A percentile compares a stretch with the other conserved stretches of the same genome.
phyloP scores from a whole-genome alignment of 2,329 filamentous ascomycete genomes.

The Colletotrichum scovillei region DNA sequence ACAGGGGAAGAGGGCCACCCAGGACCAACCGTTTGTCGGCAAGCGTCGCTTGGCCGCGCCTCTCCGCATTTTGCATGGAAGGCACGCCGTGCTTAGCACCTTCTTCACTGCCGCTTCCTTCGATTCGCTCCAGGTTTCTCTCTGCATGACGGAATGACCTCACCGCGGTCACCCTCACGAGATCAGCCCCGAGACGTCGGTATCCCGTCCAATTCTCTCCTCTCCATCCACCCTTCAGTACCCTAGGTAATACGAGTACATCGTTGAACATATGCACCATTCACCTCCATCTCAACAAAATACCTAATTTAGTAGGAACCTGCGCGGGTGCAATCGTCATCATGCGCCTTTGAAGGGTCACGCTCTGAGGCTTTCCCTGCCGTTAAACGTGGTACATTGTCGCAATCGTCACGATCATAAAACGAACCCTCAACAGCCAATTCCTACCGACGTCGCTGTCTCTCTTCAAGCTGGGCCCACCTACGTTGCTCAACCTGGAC shows the following conservation, averaged over 20 bases:
- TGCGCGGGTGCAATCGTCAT: constrained; percentile 21
- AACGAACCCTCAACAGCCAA: neutral
- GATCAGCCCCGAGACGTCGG: constrained; percentile 34
- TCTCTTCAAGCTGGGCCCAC: neutral
- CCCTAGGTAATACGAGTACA: neutral
- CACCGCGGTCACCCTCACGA: constrained; percentile 34
- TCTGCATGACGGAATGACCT: constrained; percentile 32
- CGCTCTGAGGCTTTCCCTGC: constrained; percentile 6
- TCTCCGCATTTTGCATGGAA: constrained; percentile 28
- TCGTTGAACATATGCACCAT: neutral
- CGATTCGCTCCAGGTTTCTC: neutral
- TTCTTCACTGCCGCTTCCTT: neutral
- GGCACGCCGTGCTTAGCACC: neutral
- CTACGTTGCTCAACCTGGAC: neutral
- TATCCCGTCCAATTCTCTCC: constrained; percentile 18
- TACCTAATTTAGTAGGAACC: neutral
- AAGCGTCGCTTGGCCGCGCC: constrained; percentile 32
- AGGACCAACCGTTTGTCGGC: constrained; percentile 31
- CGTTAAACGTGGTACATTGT: constrained; percentile 15
- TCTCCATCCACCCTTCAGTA: neutral
- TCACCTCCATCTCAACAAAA: neutral
- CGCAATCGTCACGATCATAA: constrained; percentile 2
- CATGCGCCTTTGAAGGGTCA: constrained; percentile 26
- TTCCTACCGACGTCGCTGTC: neutral
- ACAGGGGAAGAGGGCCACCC: constrained; percentile 13